Conservation (phyloP, 371 early-diverging fungal species). For the Amoeboradix gromovi region DNA sequence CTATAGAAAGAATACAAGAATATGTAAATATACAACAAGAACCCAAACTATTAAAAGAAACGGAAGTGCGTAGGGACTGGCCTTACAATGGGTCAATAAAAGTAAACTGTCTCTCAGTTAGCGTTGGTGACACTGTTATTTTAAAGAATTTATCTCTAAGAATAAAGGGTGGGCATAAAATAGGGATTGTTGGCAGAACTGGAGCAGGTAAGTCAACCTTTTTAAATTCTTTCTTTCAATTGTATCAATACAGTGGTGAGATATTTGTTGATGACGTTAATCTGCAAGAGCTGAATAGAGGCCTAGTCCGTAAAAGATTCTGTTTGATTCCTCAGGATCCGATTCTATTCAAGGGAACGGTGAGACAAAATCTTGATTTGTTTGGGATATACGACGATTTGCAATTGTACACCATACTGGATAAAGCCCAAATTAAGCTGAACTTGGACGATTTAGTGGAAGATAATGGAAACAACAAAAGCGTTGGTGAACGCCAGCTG, state of each 20-base stretch:
- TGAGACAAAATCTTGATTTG: slow-evolving; percentile 38
- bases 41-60: not conserved
- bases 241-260: slow-evolving; percentile 14
- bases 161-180: slow-evolving; percentile 23
- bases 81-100: slow-evolving; percentile 18
- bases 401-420: slow-evolving; percentile 22
- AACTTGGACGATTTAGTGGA: not conserved
- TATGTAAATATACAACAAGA: too few species aligned
- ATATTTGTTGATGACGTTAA: slow-evolving; percentile 34
- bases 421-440: slow-evolving; percentile 3
- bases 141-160: slow-evolving; percentile 23
- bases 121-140: slow-evolving; percentile 23
- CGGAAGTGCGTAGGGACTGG: slow-evolving; percentile 6
- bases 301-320: slow-evolving; percentile 17
- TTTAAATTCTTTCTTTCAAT: not conserved
- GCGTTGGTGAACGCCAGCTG: slow-evolving; percentile 21
- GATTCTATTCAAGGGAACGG: slow-evolving; percentile 22
- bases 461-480: not conserved
- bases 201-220: slow-evolving; percentile 4
- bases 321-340: slow-evolving; percentile 21
- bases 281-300: slow-evolving; percentile 21
- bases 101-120: slow-evolving; percentile 21
- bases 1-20: not conserved
- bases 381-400: slow-evolving; percentile 15
- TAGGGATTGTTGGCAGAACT: slow-evolving; percentile 31